Percentiles rank a stretch among this genome's conserved stretches.
Conservation (phyloP, 176 grass and related monocot species). For the Lolium rigidum region DNA sequence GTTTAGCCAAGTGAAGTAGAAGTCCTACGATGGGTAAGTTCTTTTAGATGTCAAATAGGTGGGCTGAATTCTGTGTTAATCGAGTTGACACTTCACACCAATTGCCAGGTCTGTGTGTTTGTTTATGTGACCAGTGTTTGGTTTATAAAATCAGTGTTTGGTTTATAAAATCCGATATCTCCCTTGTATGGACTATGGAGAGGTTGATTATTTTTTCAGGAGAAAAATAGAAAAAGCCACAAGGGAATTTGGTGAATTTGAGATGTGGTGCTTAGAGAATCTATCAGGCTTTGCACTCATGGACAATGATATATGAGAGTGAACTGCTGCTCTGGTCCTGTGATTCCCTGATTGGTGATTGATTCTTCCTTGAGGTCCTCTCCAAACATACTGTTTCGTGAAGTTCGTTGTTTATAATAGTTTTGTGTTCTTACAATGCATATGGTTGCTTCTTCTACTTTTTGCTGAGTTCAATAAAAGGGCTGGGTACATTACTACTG, state of each 20-base stretch:
- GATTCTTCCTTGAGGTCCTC: neutral
- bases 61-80: neutral
- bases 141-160: neutral
- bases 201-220: slow-evolving; percentile 20
- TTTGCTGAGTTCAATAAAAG: neutral
- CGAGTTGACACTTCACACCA: neutral
- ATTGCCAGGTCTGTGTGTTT: neutral
- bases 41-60: neutral
- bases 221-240: neutral
- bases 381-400: neutral
- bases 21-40: neutral
- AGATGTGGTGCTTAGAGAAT: neutral
- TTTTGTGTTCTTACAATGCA: neutral
- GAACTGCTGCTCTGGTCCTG: neutral
- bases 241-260: neutral
- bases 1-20: too few species aligned
- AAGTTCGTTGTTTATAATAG: neutral
- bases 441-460: neutral
- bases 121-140: neutral
- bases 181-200: slow-evolving; percentile 2
- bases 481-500: neutral
- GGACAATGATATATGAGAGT: neutral
- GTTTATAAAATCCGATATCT: neutral
- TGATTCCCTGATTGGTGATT: neutral
- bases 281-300: neutral